Conservation (phyloP, 2,329 filamentous ascomycete genomes). For the Cordyceps cateniannulata region DNA sequence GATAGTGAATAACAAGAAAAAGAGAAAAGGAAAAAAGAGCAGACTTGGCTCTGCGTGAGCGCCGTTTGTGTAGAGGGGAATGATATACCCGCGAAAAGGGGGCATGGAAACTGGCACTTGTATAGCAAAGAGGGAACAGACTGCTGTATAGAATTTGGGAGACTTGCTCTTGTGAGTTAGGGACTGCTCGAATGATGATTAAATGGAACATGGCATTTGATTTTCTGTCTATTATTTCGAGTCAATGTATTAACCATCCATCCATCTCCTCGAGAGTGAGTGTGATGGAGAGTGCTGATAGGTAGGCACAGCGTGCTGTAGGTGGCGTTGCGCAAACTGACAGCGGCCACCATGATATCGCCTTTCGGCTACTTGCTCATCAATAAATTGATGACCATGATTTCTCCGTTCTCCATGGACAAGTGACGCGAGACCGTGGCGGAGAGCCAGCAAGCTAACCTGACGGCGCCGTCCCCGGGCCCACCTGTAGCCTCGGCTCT, state of each 20-base stretch:
- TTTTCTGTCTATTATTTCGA: neutral
- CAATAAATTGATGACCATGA: neutral
- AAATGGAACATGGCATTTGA: neutral
- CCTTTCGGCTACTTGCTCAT: neutral
- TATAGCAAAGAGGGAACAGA: neutral
- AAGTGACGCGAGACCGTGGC: neutral
- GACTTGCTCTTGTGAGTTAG: neutral
- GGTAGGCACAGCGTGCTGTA: neutral
- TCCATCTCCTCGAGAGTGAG: neutral
- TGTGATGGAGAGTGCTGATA: neutral
- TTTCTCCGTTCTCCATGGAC: neutral
- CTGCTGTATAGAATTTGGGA: constrained; percentile 2
- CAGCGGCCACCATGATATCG: neutral
- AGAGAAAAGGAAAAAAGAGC: no score
- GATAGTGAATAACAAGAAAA: no score
- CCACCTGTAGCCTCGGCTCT: constrained; percentile 10
- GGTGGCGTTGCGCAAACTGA: neutral
- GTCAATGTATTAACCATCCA: no score
- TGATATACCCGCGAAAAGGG: neutral
- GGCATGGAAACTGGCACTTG: neutral
- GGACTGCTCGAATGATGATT: neutral
- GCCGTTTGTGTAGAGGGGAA: neutral
- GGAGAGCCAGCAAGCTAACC: neutral
- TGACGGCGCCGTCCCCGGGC: neutral
- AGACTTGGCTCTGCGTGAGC: no score